Percentiles rank a stretch among this genome's conserved stretches.
Evolutionary conservation across 2,329 filamentous ascomycete genomes (phyloP).

Genomic region (Paramyrothecium roridum): DNA sequence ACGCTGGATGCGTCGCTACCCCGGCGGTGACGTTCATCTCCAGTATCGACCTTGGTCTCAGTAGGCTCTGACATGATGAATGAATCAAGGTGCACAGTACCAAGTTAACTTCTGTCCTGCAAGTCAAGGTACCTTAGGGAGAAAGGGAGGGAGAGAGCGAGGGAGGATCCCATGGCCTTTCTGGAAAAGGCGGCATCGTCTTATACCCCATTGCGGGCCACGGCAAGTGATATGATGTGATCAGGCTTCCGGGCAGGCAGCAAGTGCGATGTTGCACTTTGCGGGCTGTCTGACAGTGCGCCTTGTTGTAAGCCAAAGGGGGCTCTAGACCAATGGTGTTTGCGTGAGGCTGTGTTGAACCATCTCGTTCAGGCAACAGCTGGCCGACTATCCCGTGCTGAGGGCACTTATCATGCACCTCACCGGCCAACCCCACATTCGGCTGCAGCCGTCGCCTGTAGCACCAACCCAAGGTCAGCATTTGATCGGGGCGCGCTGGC

Average conservation of each 20-base stretch:
- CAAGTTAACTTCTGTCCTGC: no score
- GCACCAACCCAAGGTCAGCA: no score
- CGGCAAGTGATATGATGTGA: neutral
- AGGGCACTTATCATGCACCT: no score
- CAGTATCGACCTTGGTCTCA: constrained; percentile 3
- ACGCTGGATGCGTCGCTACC: constrained; percentile 8
- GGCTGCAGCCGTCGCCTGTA: constrained; percentile 5
- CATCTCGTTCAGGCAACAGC: no score
- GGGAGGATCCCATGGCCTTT: no score
- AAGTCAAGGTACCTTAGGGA: no score
- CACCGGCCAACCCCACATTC: no score
- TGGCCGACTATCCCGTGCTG: no score
- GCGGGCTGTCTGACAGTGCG: neutral
- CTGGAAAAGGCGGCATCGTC: neutral
- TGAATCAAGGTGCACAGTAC: no score
- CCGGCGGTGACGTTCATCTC: constrained; percentile 1
- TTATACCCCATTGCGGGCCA: neutral
- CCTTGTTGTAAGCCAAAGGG: neutral
- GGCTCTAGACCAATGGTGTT: neutral
- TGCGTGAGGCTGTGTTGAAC: neutral
- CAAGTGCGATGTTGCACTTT: neutral
- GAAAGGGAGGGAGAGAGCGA: no score
- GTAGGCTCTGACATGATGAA: no score
- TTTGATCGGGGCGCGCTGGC: no score
- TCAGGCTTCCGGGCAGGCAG: neutral